Base-by-base conservation (phyloP, 352 stramenopile genomes). In the Phytopythium helicoides region DNA sequence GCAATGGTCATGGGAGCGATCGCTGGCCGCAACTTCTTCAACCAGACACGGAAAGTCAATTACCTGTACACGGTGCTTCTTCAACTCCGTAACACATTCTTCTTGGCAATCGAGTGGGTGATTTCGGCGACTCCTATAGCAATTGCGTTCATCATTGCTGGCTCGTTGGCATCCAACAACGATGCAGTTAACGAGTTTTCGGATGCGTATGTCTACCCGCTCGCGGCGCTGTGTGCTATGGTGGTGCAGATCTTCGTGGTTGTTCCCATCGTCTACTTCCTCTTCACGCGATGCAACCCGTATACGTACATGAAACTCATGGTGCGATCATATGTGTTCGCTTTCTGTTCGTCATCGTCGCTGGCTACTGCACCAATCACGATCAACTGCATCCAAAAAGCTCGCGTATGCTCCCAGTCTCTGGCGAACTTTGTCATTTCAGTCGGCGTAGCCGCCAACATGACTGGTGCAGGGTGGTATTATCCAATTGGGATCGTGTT, bases 261-360 rank as follows among this genome's bases (percentile, higher is more conserved):
- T 15, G 72, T 81, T 54, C 82, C 82, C 6, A 36, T 67, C 11
- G 53, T 92, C n/a, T 71, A 89, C 33, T 92, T 88, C 52, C 1
- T 86, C 22, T 53, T 80, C 38, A 81, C 80, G 19, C 38, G 9
- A 71, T n/a, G n/a, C n/a, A n/a, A n/a, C n/a, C n/a, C n/a, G n/a
- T n/a, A n/a, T n/a, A n/a, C n/a, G n/a, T n/a, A 89, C 73, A 88
- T 90, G 73, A 52, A 57, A 23, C 53, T 74, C 38, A 86, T 92
- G 73, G 36, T 76, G 36, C 75, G 68, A 3, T 77, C 82, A 9
- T 89, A 90, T 52, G 41, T 80, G 11, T 89, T 89, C 35, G 71
- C 80, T 1, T 89, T 91, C 50, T 69, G 67, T 6, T 82, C 64
- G 6, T 66, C 80, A 0, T 92, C 82, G 42, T 91, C 80, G 6